These are phyloP conservation scores for Candolleomyces efflorescens DNA, from an alignment of 768 basidiomycete genomes.

Conservation along the genomic window DNA sequence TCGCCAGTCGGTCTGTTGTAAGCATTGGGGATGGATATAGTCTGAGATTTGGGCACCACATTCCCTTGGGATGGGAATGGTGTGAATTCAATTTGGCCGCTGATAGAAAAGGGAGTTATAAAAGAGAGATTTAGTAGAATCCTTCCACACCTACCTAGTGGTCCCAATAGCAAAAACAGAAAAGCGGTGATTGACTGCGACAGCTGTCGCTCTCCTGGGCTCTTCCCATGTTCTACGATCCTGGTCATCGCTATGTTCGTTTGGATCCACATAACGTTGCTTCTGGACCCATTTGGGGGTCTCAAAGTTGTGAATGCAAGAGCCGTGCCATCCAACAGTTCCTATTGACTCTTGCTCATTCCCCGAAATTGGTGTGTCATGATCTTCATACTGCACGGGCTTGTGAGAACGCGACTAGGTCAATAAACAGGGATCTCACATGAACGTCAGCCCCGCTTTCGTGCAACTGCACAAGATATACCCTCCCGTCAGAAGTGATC, in stretches of 20 bases:
- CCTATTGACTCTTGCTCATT: constrained; percentile 12
- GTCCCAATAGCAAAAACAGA: constrained; percentile 82
- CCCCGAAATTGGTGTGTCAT: background rate
- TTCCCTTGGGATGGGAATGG: constrained; percentile 64
- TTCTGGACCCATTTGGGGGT: constrained; percentile 80
- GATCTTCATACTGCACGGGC: background rate
- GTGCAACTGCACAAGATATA: constrained; percentile 68
- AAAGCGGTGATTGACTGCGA: constrained; percentile 76
- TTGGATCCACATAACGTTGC: constrained; percentile 52
- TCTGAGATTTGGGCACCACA: constrained; percentile 55
- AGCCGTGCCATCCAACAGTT: constrained; percentile 59
- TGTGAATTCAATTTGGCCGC: constrained; percentile 64
- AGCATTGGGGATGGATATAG: constrained; percentile 57
- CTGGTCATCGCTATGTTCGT: constrained; percentile 23
- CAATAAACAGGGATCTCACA: background rate
- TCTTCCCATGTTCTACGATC: constrained; percentile 47
- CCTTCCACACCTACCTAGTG: constrained; percentile 39
- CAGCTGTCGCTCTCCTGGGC: constrained; percentile 57
- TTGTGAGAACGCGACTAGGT: background rate
- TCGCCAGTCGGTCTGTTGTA: constrained; percentile 56
- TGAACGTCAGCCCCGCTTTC: constrained; percentile 21
- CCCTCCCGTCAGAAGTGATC: constrained; percentile 83
- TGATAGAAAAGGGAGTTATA: constrained; percentile 23
- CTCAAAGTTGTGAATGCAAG: constrained; percentile 74
- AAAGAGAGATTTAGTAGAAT: background rate